Evolutionary conservation across 768 basidiomycete species (phyloP).

Genomic region (Leccinum arenicola): DNA sequence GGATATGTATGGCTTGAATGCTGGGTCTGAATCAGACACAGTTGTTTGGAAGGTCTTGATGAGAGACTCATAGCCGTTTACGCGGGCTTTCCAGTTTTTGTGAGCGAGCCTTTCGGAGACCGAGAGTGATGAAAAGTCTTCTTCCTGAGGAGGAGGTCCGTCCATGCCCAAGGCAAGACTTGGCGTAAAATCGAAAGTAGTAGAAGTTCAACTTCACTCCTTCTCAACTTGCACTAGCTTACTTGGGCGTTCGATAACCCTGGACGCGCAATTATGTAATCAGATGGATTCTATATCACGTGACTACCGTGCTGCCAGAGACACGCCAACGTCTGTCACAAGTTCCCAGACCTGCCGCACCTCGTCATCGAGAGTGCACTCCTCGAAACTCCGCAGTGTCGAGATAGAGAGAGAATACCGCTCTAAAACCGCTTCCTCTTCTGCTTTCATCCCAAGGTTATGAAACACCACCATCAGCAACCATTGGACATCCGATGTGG

Average conservation of each 20-base stretch:
- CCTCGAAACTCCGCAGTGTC: slow-evolving; percentile 41
- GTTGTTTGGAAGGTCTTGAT: slow-evolving; percentile 85
- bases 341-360: slow-evolving; percentile 54
- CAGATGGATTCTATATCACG: slow-evolving; percentile 15
- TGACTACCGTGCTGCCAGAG: slow-evolving; percentile 42
- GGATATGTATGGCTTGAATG: slow-evolving; percentile 85
- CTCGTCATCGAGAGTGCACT: slow-evolving; percentile 48
- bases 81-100: slow-evolving; percentile 99
- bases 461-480: slow-evolving; percentile 68
- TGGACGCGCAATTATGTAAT: slow-evolving; percentile 23
- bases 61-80: slow-evolving; percentile 87
- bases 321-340: slow-evolving; percentile 56
- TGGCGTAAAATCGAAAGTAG: slow-evolving; percentile 6
- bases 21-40: slow-evolving; percentile 90
- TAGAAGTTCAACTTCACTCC: slow-evolving; percentile 10
- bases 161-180: slow-evolving; percentile 56
- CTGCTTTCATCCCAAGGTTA: slow-evolving; percentile 53
- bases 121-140: slow-evolving; percentile 83
- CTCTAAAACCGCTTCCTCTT: slow-evolving; percentile 54
- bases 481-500: slow-evolving; percentile 69
- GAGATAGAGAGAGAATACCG: slow-evolving; percentile 47
- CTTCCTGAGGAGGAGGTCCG: slow-evolving; percentile 87
- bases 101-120: slow-evolving; percentile 80
- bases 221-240: not conserved
- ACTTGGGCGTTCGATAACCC: slow-evolving; percentile 10